Percentiles rank a stretch among this genome's conserved stretches.
Conservation (phyloP, 371 early-diverging fungal genomes). For the Mortierella sp. region DNA sequence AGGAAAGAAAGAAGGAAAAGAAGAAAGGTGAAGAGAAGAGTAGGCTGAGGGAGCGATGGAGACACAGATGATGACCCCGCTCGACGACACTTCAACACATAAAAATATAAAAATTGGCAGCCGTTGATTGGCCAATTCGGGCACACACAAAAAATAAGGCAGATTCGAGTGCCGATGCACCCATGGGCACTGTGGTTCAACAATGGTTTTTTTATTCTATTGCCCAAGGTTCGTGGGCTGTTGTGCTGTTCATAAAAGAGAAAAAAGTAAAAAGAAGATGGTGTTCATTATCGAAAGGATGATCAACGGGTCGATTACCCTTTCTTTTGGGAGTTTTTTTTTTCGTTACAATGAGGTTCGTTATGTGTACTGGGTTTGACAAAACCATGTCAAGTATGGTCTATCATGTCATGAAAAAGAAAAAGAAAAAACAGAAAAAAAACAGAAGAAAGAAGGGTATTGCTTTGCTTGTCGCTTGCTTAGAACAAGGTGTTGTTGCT, state of each 20-base stretch:
- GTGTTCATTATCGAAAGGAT: neutral
- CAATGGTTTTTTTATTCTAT: neutral
- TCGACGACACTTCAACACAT: neutral
- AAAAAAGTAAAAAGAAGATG: neutral
- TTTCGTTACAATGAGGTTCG: constrained; percentile 10
- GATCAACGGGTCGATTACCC: neutral
- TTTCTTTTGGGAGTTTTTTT: neutral
- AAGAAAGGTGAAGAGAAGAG: neutral
- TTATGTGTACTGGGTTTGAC: neutral
- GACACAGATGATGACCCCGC: neutral
- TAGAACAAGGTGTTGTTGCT: constrained; percentile 38
- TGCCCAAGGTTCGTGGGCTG: neutral
- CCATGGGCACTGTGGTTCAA: constrained; percentile 5
- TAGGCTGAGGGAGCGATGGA: neutral
- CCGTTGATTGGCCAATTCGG: neutral
- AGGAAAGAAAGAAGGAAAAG: neutral
- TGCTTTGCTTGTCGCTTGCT: neutral
- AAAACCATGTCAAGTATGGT: neutral
- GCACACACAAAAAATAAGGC: neutral
- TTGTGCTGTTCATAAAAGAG: neutral
- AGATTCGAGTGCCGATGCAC: too few relatives aligned
- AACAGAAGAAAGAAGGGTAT: neutral
- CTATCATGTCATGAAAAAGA: too few relatives aligned
- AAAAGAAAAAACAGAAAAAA: neutral
- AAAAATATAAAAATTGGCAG: neutral